Evolutionary conservation across 768 basidiomycete genomes (phyloP), one percentile per base, ranked within the genome.

Genomic region (Leccinellum albellum): DNA sequence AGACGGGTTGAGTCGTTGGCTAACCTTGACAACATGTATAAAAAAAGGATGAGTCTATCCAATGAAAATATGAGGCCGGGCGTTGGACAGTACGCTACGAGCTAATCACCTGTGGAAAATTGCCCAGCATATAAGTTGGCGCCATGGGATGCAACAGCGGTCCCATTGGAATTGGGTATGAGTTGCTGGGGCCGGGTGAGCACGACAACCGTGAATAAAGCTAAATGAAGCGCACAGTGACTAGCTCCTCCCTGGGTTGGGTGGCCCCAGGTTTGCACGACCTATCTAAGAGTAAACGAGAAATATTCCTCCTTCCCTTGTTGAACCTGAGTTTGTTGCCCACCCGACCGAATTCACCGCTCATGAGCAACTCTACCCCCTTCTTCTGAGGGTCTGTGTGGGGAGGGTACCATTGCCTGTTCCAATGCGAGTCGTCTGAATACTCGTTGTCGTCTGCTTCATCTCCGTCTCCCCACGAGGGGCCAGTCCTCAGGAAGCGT

Each of bases 11-110:
- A 29, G 46, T 50, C 20, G n/a, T 44, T 6, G 12, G 56, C 67
- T 53, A 56, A 88, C 89, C 89, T 81, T 90, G 87, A 46, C 83
- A 85, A 64, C 94, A 96, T 4, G 94, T 94, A 70, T 97, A 98
- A 70, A 91, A 98, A 70, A 97, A 95, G 0, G 88, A 86, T 0
- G 91, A 89, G 67, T 94, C 92, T 90, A 48, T 50, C 42, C 29
- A 52, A 17, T n/a, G 6, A 52, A 24, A 40, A 32, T 50, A 46
- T 58, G 51, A 66, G 35, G 14, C 35, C 31, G 13, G 29, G 24
- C 50, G 40, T 10, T 9, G n/a, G 31, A 51, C 58, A 15, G 3
- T 33, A 54, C 21, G 23, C 7, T 10, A 32, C 14, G 47, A 54
- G 15, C 40, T 23, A 23, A 40, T 54, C 58, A 88, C 89, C 87